Conservation (phyloP, 1,284 basidiomycete species). For the Puccinia brachypodii region DNA sequence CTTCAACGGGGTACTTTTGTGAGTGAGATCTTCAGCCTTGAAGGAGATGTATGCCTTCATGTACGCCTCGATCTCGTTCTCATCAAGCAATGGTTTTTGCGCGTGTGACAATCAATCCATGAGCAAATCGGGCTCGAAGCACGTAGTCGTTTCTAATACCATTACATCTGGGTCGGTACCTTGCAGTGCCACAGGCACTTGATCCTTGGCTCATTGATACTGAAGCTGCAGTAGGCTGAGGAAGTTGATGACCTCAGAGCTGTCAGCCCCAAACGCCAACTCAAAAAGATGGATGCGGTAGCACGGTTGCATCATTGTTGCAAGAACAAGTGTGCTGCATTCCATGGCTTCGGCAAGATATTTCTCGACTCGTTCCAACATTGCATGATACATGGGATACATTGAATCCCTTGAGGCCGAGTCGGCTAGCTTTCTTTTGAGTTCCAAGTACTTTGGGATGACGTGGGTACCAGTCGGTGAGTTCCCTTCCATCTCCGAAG, state of each 20-base stretch:
- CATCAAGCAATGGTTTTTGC: not conserved
- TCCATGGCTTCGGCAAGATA: conserved; percentile 2
- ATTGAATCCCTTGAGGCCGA: not conserved
- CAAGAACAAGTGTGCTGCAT: not conserved
- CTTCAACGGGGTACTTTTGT: not conserved
- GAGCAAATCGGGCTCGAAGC: not conserved
- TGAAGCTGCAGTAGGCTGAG: not conserved
- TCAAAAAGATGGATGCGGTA: not conserved
- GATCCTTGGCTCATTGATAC: not conserved
- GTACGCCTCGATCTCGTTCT: not conserved
- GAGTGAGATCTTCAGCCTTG: not conserved
- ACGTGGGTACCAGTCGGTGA: not conserved
- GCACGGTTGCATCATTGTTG: not conserved
- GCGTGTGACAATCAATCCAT: not conserved
- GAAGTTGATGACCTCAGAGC: not conserved
- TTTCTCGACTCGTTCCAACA: not conserved
- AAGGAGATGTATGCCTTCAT: not conserved
- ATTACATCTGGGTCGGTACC: not conserved
- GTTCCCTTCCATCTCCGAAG: not conserved
- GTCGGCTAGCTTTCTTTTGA: not conserved
- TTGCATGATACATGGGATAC: conserved; percentile 11
- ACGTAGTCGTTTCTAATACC: not conserved
- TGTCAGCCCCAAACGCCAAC: not conserved
- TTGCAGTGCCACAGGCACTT: not conserved
- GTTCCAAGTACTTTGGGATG: not conserved